Evolutionary conservation across 106 monocot genomes (phyloP).

Genomic region (Apostasia ramifera): DNA sequence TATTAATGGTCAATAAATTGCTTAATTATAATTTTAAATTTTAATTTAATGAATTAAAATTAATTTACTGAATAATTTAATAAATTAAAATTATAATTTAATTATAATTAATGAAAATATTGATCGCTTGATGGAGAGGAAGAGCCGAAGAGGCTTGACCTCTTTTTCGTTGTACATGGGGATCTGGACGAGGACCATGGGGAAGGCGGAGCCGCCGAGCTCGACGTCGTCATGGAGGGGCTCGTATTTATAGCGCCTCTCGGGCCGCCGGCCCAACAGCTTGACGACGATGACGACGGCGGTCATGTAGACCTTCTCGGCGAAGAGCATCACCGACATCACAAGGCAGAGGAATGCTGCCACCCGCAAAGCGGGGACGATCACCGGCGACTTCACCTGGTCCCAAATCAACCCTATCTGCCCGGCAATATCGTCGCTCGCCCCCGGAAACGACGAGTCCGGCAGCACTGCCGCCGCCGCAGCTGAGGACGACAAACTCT

Average conservation of each 20-base stretch:
- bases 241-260: conserved; percentile 37
- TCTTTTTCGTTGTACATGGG: conserved; percentile 48
- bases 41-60: no score
- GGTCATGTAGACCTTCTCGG: conserved; percentile 30
- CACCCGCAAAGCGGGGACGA: conserved; percentile 22
- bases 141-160: conserved; percentile 3
- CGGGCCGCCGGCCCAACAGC: conserved; percentile 18
- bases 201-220: conserved; percentile 27
- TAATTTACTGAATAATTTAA: no score
- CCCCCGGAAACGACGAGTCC: conserved; percentile 5
- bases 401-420: conserved; percentile 15
- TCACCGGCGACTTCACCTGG: conserved; percentile 20
- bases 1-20: no score
- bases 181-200: conserved; percentile 41
- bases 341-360: conserved; percentile 22
- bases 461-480: conserved; percentile 9
- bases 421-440: conserved; percentile 12
- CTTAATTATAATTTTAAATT: no score
- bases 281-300: conserved; percentile 14
- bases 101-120: no score
- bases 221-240: conserved; percentile 29
- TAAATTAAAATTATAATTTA: no score
- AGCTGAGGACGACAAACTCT: conserved; percentile 10
- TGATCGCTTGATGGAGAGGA: background rate
- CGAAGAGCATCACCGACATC: conserved; percentile 30